Evolutionary conservation across 768 basidiomycete genomes (phyloP), one percentile per base, ranked within the genome.

Genomic region (Termitomyces sp.): DNA sequence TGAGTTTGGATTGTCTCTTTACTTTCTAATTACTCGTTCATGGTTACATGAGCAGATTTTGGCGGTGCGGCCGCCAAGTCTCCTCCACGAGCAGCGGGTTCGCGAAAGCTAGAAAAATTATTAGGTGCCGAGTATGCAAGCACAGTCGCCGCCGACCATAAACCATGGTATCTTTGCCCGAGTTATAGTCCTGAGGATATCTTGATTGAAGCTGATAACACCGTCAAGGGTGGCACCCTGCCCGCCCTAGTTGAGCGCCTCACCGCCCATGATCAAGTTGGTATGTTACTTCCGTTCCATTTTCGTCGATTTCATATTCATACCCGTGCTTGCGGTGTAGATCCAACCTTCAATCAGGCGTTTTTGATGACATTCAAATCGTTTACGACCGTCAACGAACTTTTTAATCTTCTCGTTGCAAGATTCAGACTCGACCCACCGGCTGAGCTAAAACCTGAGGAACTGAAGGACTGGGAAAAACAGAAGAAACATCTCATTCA

Each of bases 301-400:
- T 48, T 45, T 35, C 11, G 18, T 41, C 49, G 22, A 38, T 52
- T 61, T 36, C 36, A 30, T 54, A 24, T 59, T 56, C 22, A 45
- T 33, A 7, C 49, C 18, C n/a, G 56, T 50, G 50, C 32, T 20
- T 52, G 50, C 33, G 18, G 20, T 26, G 55, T 53, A 57, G 63
- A 97, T 70, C 80, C 86, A 0, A 81, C 82, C 7, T 96, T 88
- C 72, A 90, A 80, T 69, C 87, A 88, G 68, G 87, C 94, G 0
- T 98, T 98, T 81, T 73, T 98, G 62, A 88, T 97, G 84, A 97
- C 96, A 0, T 97, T 92, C 78, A 92, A 94, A 67, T 94, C 93
- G 0, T 98, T 98, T 71, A 92, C 91, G 16, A 87, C 86, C 5
- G 76, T 90, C 46, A 83, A 90, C 56, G 87, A 93, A 49, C 74